phyloP scores from a whole-genome alignment of 257 asterid species.

The Salvia rosmarinus region DNA sequence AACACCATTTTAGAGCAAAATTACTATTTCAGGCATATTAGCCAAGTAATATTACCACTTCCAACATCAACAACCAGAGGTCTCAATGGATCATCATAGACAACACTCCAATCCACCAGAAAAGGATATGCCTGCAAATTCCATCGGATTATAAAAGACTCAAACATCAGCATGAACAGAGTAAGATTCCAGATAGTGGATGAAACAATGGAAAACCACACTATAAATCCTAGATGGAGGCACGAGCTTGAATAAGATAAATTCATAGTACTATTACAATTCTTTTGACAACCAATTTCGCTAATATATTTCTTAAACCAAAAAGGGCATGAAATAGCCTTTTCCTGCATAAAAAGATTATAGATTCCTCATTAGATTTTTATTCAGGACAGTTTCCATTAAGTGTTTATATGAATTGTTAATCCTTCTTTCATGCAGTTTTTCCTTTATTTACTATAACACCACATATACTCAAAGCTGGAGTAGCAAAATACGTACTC shows the following conservation, averaged over 20 bases:
- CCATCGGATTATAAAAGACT: conserved; percentile 29
- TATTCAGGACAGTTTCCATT: neutral
- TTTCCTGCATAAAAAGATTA: neutral
- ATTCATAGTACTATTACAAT: neutral
- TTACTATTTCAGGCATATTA: conserved; percentile 2
- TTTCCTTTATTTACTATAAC: neutral
- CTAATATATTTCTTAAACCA: neutral
- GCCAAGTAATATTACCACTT: conserved; percentile 63
- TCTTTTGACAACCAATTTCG: neutral
- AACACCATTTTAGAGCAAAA: neutral
- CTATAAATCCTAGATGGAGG: conserved; percentile 1
- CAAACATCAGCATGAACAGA: conserved; percentile 9
- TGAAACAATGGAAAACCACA: neutral
- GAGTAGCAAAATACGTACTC: conserved; percentile 52
- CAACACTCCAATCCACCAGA: conserved; percentile 63
- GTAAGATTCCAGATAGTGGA: neutral
- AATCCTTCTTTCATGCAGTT: neutral
- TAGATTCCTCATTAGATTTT: neutral
- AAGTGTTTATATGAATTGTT: neutral
- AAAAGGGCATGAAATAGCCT: neutral
- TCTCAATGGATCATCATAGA: conserved; percentile 58
- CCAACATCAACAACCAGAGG: conserved; percentile 91
- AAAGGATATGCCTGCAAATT: conserved; percentile 77
- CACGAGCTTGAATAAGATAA: conserved; percentile 15
- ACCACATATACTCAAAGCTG: conserved; percentile 23